Percentiles rank a stretch among this genome's conserved stretches.
Conservation (phyloP, 2,329 filamentous ascomycete genomes). For the Microthyrium microscopicum region DNA sequence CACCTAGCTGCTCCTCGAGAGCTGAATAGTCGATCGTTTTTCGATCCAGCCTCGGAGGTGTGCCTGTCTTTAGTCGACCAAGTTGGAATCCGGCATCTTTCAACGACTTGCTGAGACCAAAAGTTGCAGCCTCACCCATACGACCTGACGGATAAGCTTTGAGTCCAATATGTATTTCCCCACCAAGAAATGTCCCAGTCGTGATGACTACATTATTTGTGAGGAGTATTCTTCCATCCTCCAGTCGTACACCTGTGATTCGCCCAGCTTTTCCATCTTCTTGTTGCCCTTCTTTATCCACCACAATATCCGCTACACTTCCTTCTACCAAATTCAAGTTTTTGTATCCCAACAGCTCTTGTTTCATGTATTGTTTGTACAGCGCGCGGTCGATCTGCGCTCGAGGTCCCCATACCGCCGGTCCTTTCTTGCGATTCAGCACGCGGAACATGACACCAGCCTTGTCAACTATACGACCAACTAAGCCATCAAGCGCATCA, state of each 20-base stretch:
- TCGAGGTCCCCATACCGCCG: constrained; percentile 90
- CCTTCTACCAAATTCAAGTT: constrained; percentile 69
- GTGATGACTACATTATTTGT: constrained; percentile 81
- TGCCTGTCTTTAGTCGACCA: constrained; percentile 87
- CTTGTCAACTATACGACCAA: constrained; percentile 79
- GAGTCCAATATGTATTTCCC: constrained; percentile 85
- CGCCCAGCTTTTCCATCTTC: constrained; percentile 43
- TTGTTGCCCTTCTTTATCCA: constrained; percentile 36
- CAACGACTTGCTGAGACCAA: constrained; percentile 80
- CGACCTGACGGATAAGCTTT: constrained; percentile 72
- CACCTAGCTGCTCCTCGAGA: constrained; percentile 60
- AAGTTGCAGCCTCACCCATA: constrained; percentile 86
- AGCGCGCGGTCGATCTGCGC: constrained; percentile 87
- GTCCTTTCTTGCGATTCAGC: constrained; percentile 76
- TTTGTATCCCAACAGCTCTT: constrained; percentile 62
- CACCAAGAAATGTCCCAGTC: constrained; percentile 86
- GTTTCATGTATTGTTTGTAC: constrained; percentile 81
- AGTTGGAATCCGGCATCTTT: constrained; percentile 76
- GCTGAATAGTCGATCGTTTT: constrained; percentile 63
- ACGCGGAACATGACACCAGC: constrained; percentile 88
- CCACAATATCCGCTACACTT: constrained; percentile 82
- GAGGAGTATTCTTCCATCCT: constrained; percentile 69
- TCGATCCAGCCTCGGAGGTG: constrained; percentile 70
- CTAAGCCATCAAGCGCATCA: constrained; percentile 82
- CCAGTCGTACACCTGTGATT: constrained; percentile 72